Evolutionary conservation across 1,284 basidiomycete species (phyloP).

Genomic region (Thecaphora thlaspeos): DNA sequence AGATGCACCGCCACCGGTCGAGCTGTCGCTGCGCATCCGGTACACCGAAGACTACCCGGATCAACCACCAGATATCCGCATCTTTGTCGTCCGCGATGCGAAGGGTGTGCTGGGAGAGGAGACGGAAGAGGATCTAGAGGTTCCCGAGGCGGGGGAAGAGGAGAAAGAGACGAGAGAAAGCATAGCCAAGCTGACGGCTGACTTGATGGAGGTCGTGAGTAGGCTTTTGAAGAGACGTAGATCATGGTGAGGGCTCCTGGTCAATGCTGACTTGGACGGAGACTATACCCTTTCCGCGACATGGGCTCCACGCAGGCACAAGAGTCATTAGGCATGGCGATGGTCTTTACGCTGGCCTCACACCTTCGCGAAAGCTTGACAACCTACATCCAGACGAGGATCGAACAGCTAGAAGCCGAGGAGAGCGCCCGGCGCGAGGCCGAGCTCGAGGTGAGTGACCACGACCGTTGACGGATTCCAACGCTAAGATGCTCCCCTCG

Average conservation of each 20-base stretch:
- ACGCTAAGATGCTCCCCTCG: no score
- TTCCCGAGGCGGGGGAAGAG: constrained; percentile 2
- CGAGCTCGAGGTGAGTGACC: constrained; percentile 69
- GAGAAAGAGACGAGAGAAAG: constrained; percentile 47
- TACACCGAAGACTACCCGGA: constrained; percentile 74
- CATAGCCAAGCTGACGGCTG: constrained; percentile 67
- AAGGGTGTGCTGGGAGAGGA: constrained; percentile 25
- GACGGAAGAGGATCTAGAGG: no score
- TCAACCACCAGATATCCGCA: constrained; percentile 70
- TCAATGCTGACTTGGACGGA: no score
- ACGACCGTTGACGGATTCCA: no score
- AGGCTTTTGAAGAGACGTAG: neutral
- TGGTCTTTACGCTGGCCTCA: constrained; percentile 92
- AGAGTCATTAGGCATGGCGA: constrained; percentile 92
- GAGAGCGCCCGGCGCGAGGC: constrained; percentile 68
- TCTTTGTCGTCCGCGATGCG: constrained; percentile 66
- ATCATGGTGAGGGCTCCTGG: no score
- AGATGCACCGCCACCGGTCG: constrained; percentile 64
- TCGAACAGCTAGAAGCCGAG: constrained; percentile 63
- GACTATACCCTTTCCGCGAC: no score
- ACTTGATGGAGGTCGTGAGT: constrained; percentile 69
- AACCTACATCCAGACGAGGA: constrained; percentile 62
- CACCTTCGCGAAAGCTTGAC: constrained; percentile 79
- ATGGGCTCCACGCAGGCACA: no score
- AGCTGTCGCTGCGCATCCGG: constrained; percentile 69